These are phyloP conservation scores for Chaetomium fimeti DNA, from an alignment of 495 filamentous ascomycete genomes.

Conservation along the genomic window DNA sequence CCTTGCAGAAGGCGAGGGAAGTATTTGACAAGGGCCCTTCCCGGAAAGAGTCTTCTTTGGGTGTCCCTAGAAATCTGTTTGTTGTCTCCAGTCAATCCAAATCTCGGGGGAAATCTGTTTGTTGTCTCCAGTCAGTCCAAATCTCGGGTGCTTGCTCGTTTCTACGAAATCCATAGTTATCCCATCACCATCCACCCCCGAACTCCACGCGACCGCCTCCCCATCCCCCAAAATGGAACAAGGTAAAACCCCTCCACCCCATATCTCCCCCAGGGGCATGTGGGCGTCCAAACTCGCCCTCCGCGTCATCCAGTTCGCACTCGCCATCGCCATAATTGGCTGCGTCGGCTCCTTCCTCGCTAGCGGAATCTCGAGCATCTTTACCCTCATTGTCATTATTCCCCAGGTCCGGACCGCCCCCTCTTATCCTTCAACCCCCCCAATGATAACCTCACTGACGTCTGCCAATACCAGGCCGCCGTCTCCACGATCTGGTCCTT, in stretches of 20 bases:
- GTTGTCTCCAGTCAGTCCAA: background rate
- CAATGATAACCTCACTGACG: background rate
- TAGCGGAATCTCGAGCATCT: background rate
- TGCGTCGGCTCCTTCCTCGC: background rate
- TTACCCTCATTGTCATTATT: background rate
- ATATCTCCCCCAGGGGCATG: slow-evolving; percentile 17
- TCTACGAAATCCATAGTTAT: no score
- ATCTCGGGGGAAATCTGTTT: no score
- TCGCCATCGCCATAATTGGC: slow-evolving; percentile 18
- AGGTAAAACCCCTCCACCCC: slow-evolving; percentile 4
- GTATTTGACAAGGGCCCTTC: background rate
- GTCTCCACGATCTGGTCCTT: slow-evolving; percentile 17
- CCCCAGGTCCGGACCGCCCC: background rate
- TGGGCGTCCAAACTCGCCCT: slow-evolving; percentile 20
- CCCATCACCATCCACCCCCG: no score
- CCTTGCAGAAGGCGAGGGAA: background rate
- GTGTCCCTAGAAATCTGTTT: background rate
- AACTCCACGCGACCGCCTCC: background rate
- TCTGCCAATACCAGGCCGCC: background rate
- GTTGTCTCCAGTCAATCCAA: background rate
- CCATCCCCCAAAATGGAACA: no score
- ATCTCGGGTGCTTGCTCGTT: no score
- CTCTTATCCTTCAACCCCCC: background rate
- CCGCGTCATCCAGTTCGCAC: slow-evolving; percentile 17
- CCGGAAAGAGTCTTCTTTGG: background rate